These are phyloP conservation scores for Penicillium alfredii DNA, from an alignment of 495 filamentous ascomycete species.

Conservation along the genomic window DNA sequence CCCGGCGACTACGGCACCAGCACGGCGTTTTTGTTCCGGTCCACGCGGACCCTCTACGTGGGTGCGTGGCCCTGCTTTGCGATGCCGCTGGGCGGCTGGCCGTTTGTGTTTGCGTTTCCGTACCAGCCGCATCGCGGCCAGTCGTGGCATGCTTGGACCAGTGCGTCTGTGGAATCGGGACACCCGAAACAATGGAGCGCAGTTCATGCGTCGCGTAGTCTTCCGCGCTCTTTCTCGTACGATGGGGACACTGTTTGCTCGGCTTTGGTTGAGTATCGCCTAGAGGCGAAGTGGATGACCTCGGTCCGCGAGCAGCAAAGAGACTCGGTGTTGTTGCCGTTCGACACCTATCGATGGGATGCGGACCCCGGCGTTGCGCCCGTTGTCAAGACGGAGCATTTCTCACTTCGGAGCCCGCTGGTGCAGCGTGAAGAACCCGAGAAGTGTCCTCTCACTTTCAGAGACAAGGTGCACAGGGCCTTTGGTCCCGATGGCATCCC, in stretches of 20 bases:
- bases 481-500: background rate
- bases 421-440: no score
- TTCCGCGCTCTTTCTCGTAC: background rate
- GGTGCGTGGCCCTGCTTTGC: background rate
- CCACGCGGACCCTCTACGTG: background rate
- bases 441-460: no score
- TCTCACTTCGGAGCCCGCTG: background rate
- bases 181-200: no score
- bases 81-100: slow-evolving; percentile 1
- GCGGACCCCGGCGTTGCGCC: no score
- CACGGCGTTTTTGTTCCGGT: background rate
- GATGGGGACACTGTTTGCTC: background rate
- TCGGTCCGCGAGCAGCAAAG: background rate
- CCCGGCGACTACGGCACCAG: slow-evolving; percentile 1
- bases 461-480: slow-evolving; percentile 1
- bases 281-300: slow-evolving; percentile 1
- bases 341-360: slow-evolving; percentile 1
- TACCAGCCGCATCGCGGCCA: background rate
- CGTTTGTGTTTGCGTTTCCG: slow-evolving; percentile 1
- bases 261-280: background rate
- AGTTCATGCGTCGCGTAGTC: no score
- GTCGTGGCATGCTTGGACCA: no score
- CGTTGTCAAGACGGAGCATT: no score
- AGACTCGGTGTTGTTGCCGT: background rate
- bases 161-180: no score